phyloP scores from a whole-genome alignment of 306 rosid genomes.

The Senna siamea region DNA sequence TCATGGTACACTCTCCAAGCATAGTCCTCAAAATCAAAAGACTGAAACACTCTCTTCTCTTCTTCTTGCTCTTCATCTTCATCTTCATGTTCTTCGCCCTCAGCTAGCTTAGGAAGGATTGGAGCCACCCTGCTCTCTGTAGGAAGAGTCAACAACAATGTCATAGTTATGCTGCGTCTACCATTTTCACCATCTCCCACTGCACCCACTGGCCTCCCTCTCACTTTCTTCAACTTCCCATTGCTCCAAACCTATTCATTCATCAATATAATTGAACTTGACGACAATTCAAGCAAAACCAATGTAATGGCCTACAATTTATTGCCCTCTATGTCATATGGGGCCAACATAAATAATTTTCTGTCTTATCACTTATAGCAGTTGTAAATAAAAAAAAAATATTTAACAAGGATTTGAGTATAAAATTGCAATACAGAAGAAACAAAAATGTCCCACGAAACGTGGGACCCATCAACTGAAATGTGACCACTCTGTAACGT shows the following conservation, averaged over 20 bases:
- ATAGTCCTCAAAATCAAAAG: constrained; percentile 79
- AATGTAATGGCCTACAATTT: no score
- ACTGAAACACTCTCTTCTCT: constrained; percentile 48
- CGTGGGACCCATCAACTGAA: constrained; percentile 9
- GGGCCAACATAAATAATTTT: not conserved
- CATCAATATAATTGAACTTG: not conserved
- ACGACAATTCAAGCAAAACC: not conserved
- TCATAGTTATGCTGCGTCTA: constrained; percentile 60
- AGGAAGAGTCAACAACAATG: constrained; percentile 77
- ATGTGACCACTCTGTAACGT: not conserved
- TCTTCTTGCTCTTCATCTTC: constrained; percentile 31
- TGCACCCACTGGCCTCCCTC: constrained; percentile 65
- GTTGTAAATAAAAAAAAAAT: no score
- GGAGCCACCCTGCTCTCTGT: constrained; percentile 65
- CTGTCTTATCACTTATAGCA: no score
- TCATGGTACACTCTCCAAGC: constrained; percentile 85
- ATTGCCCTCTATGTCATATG: not conserved
- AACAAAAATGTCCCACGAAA: not conserved
- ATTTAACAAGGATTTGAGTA: not conserved
- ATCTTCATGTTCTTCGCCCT: constrained; percentile 6
- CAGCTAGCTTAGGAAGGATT: constrained; percentile 36
- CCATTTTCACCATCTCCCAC: constrained; percentile 38
- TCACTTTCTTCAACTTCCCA: constrained; percentile 79
- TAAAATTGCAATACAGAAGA: not conserved
- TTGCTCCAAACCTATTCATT: constrained; percentile 85